Conservation (phyloP, 768 basidiomycete species). For the Polyporus arcularius region DNA sequence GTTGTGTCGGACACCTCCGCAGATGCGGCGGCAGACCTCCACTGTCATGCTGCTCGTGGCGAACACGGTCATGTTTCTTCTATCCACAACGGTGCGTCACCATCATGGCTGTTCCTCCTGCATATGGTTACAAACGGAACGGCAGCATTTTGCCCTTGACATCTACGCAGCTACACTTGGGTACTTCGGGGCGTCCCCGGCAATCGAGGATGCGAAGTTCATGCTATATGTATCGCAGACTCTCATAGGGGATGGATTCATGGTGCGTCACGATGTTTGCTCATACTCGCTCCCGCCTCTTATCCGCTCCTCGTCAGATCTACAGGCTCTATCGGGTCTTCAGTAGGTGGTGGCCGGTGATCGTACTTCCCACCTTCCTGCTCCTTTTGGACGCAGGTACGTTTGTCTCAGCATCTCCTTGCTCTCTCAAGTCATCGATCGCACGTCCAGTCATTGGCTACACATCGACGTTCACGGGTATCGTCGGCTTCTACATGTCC, state of each 20-base stretch:
- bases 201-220: conserved; percentile 9
- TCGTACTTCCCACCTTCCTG: background rate
- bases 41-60: conserved; percentile 1
- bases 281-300: background rate
- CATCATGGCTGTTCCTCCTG: background rate
- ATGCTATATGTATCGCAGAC: conserved; percentile 12
- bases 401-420: background rate
- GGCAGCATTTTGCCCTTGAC: conserved; percentile 6
- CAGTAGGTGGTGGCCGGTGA: conserved; percentile 3
- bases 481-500: conserved; percentile 1
- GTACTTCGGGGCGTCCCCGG: background rate
- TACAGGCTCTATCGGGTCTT: conserved; percentile 13
- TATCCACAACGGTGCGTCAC: conserved; percentile 4
- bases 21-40: background rate
- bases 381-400: conserved; percentile 8
- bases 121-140: background rate
- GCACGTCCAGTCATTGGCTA: background rate
- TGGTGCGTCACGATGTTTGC: background rate
- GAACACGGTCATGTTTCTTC: conserved; percentile 8
- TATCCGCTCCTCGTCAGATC: background rate
- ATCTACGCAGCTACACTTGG: background rate
- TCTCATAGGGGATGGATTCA: conserved; percentile 13
- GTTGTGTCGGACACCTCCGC: background rate
- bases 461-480: background rate
- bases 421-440: background rate